Conservation (phyloP, 208 protist genomes). For the Leishmania martiniquensis region DNA sequence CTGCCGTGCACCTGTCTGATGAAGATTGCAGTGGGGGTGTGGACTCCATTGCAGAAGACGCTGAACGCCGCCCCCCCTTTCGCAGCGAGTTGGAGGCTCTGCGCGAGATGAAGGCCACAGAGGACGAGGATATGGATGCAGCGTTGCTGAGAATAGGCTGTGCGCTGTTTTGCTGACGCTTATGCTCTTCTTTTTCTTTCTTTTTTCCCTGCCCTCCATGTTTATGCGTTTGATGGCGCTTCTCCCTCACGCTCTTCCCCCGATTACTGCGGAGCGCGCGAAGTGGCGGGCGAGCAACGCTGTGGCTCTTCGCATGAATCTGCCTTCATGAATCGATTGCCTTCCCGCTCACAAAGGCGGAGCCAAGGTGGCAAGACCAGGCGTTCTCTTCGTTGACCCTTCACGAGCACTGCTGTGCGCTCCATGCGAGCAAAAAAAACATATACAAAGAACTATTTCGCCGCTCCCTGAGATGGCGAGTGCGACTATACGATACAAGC, state of each 20-base stretch:
- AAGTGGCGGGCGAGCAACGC: background rate
- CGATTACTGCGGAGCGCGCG: background rate
- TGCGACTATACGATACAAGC: too few relatives aligned
- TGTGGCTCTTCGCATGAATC: background rate
- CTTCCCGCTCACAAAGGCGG: background rate
- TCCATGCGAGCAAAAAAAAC: too few relatives aligned
- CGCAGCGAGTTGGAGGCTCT: constrained; percentile 6
- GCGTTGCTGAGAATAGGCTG: constrained; percentile 12
- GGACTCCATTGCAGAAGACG: background rate
- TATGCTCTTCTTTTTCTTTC: background rate
- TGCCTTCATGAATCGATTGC: background rate
- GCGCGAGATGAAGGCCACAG: constrained; percentile 9
- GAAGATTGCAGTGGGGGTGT: background rate
- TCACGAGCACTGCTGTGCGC: too few relatives aligned
- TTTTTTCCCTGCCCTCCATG: too few relatives aligned
- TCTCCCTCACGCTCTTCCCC: background rate
- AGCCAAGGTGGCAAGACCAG: too few relatives aligned
- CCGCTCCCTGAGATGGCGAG: too few relatives aligned
- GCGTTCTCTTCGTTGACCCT: too few relatives aligned
- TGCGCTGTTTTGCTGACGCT: constrained; percentile 11
- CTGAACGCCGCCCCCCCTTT: background rate
- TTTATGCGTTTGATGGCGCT: background rate
- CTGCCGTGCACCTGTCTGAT: background rate
- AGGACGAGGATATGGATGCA: constrained; percentile 9
- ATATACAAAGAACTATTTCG: too few relatives aligned